Evolutionary conservation across 306 rosid species (phyloP).

Genomic region (Rubus idaeus): DNA sequence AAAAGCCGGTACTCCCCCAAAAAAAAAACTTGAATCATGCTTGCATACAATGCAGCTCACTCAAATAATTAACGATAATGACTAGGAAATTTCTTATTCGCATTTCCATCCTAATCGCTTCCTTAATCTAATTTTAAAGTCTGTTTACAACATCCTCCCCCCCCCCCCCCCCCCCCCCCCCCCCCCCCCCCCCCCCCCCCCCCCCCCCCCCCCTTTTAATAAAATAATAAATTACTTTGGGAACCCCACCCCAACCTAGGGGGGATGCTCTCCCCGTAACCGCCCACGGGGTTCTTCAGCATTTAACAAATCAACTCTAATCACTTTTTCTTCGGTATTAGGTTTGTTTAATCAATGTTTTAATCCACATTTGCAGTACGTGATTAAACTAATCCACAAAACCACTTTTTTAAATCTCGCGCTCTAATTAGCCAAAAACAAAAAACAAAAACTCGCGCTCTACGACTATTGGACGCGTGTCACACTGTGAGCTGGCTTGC

Average conservation of each 20-base stretch:
- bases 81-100: neutral
- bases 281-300: slow-evolving; percentile 39
- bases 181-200: no score
- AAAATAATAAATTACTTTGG: no score
- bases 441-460: no score
- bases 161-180: no score
- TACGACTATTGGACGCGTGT: slow-evolving; percentile 25
- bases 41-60: neutral
- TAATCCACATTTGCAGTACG: neutral
- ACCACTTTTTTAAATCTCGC: neutral
- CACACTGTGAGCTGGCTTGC: neutral
- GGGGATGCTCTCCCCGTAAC: no score
- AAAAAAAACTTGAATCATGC: neutral
- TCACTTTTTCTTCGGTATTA: slow-evolving; percentile 3
- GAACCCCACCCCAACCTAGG: no score
- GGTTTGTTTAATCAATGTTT: slow-evolving; percentile 7
- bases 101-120: slow-evolving; percentile 19
- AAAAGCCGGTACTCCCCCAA: no score
- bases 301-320: slow-evolving; percentile 28
- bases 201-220: no score
- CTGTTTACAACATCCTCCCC: neutral
- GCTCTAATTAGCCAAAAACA: no score
- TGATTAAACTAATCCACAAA: slow-evolving; percentile 5
- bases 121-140: slow-evolving; percentile 1
- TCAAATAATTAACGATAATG: neutral